Base-by-base conservation (phyloP, 768 basidiomycete genomes). In the Psilocybe cyanescens region DNA sequence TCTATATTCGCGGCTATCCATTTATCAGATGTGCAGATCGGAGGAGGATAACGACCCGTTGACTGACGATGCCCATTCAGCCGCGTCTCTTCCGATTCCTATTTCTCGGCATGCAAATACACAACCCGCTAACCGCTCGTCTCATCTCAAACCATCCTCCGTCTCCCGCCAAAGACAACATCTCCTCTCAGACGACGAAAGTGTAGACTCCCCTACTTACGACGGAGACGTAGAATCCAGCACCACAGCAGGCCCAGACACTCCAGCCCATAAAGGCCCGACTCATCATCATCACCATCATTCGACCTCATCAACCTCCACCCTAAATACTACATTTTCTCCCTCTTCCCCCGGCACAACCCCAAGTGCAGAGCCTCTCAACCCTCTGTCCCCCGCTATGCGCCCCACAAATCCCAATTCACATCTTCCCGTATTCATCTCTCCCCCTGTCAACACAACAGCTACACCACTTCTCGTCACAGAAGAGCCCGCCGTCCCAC, bases 1-100 rank as follows among this genome's bases (percentile, higher is more conserved):
- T 11, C 5, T 28, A 28, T 31, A 45, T 45, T 11, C 28, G 19
- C 17, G n/a, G 28, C 60, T 47, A 61, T 39, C 17, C 37, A 62
- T 61, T 64, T 45, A 65, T 68, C 64, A 41, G 69, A 64, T 65
- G 52, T 47, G 59, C 71, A 91, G 89, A 73, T 92, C 90, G 3
- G 91, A 93, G 70, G 92, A 93, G 76, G 92, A 94, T 83, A 94
- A 94, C 71, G 92, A 93, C 72, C 90, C 91, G 4, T 77, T 91
- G 65, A 92, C 90, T 6, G 92, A 93, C 79, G 91, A 92, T 69
- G 85, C 77, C 51, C 82, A 77, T 24, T 85, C 87, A 31, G 73
- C 82, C 53, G 72, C 86, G 47, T 82, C 84, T 5, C 67, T 81
- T 51, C 81, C 85, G 64, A 73, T 71, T 64, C 60, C 69, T 47